phyloP scores from a whole-genome alignment of 2,329 filamentous ascomycete genomes.

The Pseudocercospora vitis region DNA sequence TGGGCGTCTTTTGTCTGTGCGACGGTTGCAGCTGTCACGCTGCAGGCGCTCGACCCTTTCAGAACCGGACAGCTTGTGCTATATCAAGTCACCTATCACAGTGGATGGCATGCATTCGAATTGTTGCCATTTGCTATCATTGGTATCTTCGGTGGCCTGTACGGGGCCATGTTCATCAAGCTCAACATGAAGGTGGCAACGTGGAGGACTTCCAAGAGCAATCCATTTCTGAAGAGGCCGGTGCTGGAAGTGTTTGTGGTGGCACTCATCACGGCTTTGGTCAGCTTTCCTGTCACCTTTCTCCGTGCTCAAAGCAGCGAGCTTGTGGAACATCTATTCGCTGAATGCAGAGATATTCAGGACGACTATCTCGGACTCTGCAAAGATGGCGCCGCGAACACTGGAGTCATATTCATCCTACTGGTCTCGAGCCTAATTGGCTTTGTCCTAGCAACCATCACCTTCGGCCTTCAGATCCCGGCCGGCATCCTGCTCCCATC shows the following conservation, averaged over 20 bases:
- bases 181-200: constrained; percentile 82
- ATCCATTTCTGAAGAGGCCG: constrained; percentile 66
- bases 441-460: constrained; percentile 80
- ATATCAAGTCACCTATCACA: constrained; percentile 92
- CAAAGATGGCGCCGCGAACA: constrained; percentile 78
- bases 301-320: constrained; percentile 92
- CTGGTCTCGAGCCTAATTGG: constrained; percentile 79
- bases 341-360: constrained; percentile 78
- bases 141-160: constrained; percentile 87
- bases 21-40: constrained; percentile 93
- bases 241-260: constrained; percentile 78
- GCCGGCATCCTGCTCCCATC: constrained; percentile 94
- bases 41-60: constrained; percentile 92
- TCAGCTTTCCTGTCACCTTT: constrained; percentile 95
- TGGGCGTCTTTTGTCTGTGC: constrained; percentile 99
- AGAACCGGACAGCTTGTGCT: constrained; percentile 92
- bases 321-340: constrained; percentile 86
- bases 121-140: constrained; percentile 83
- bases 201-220: constrained; percentile 69
- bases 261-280: constrained; percentile 75
- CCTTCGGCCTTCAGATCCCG: constrained; percentile 91
- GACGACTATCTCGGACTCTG: constrained; percentile 91
- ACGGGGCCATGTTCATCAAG: constrained; percentile 92
- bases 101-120: constrained; percentile 92
- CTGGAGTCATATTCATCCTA: constrained; percentile 77